phyloP scores from a whole-genome alignment of 345 rosid species.

The Populus alba region DNA sequence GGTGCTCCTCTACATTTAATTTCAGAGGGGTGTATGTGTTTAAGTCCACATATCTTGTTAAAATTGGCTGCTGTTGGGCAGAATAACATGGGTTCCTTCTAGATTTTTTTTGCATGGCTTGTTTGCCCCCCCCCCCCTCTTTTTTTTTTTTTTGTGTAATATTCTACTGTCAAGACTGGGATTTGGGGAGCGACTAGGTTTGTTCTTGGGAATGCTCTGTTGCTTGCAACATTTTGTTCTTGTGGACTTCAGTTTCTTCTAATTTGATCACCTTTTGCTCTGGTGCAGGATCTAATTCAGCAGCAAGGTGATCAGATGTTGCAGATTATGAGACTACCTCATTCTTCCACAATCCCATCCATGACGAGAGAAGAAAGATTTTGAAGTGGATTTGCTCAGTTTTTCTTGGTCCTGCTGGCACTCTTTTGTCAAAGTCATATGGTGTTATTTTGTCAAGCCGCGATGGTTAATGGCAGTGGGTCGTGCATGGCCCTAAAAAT shows the following conservation, averaged over 20 bases:
- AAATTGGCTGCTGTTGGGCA: neutral
- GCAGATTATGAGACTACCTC: neutral
- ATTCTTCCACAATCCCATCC: neutral
- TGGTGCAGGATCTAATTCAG: constrained; percentile 10
- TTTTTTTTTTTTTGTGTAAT: too few species aligned
- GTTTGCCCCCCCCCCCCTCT: too few species aligned
- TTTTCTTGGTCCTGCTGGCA: neutral
- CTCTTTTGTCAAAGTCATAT: neutral
- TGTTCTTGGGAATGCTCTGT: neutral
- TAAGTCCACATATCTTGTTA: neutral
- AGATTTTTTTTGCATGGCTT: neutral
- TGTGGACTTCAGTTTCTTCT: neutral
- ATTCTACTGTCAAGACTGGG: neutral
- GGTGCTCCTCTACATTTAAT: neutral
- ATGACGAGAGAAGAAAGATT: neutral
- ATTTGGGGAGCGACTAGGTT: neutral
- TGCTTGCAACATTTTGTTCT: neutral
- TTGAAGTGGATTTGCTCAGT: neutral
- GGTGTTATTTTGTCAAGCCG: neutral
- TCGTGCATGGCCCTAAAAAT: neutral
- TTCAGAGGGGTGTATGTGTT: neutral
- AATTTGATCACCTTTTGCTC: neutral
- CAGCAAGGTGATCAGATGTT: neutral
- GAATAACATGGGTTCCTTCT: neutral
- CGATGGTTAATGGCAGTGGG: neutral